phyloP scores from a whole-genome alignment of 768 basidiomycete species.

The Boletus rubescentipes region DNA sequence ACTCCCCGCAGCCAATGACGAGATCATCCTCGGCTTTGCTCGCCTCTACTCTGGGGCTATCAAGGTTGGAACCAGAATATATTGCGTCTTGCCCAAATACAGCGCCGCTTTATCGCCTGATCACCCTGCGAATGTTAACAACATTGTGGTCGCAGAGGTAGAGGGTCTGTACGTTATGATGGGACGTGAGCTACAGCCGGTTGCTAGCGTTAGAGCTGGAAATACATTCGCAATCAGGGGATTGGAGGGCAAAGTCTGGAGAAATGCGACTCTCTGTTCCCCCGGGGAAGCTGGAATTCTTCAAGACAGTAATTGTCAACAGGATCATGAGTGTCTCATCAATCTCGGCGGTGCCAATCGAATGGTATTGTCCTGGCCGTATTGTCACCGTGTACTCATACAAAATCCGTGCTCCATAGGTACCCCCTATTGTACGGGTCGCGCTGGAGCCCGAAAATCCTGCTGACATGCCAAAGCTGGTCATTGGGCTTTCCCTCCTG shows the following conservation, averaged over 20 bases:
- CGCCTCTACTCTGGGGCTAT: slow-evolving; percentile 91
- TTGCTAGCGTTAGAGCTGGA: slow-evolving; percentile 81
- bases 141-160: slow-evolving; percentile 60
- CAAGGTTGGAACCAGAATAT: slow-evolving; percentile 57
- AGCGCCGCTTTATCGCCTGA: slow-evolving; percentile 55
- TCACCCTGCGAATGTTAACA: slow-evolving; percentile 67
- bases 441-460: slow-evolving; percentile 85
- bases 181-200: slow-evolving; percentile 90
- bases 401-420: slow-evolving; percentile 39
- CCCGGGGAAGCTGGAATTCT: slow-evolving; percentile 47
- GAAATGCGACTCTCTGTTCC: slow-evolving; percentile 87
- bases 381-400: neutral
- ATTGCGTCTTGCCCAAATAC: slow-evolving; percentile 88
- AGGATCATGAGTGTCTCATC: slow-evolving; percentile 56
- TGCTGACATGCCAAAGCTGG: slow-evolving; percentile 85
- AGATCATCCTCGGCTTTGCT: slow-evolving; percentile 88
- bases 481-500: slow-evolving; percentile 83
- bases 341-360: slow-evolving; percentile 76
- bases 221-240: slow-evolving; percentile 94
- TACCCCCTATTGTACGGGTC: slow-evolving; percentile 90
- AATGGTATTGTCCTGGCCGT: slow-evolving; percentile 42
- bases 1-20: slow-evolving; percentile 30
- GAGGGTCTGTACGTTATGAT: slow-evolving; percentile 93
- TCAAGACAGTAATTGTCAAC: slow-evolving; percentile 30
- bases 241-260: slow-evolving; percentile 84